Evolutionary conservation across 306 rosid species (phyloP).

Genomic region (Ceratonia siliqua): DNA sequence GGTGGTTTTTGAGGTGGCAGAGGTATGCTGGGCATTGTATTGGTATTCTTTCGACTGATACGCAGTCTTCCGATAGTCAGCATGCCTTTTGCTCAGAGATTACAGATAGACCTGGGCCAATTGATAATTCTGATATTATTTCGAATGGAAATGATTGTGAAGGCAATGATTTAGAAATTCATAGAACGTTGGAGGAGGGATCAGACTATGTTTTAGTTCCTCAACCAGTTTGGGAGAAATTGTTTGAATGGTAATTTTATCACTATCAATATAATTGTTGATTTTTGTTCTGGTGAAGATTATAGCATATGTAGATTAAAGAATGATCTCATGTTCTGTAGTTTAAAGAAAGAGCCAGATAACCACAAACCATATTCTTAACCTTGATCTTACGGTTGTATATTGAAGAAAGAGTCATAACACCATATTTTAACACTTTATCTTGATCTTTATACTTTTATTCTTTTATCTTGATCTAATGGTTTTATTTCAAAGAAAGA

Average conservation of each 20-base stretch:
- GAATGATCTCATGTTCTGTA: slow-evolving; percentile 12
- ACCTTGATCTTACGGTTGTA: slow-evolving; percentile 11
- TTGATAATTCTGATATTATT: slow-evolving; percentile 88
- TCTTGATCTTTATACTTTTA: too few species aligned
- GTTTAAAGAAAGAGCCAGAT: slow-evolving; percentile 18
- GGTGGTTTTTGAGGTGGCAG: slow-evolving; percentile 94
- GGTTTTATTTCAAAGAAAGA: too few species aligned
- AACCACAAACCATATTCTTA: slow-evolving; percentile 15
- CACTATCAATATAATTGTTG: background rate
- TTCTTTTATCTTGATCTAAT: too few species aligned
- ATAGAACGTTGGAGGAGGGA: slow-evolving; percentile 66
- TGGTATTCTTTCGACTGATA: slow-evolving; percentile 48
- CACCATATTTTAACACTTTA: slow-evolving; percentile 11
- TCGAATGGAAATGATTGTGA: slow-evolving; percentile 44
- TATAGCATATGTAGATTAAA: background rate
- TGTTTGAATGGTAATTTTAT: slow-evolving; percentile 67
- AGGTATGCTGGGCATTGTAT: slow-evolving; percentile 61
- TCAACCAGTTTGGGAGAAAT: slow-evolving; percentile 83
- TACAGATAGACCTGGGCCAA: slow-evolving; percentile 77
- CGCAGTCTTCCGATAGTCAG: slow-evolving; percentile 53
- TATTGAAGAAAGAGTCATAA: background rate
- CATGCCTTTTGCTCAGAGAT: slow-evolving; percentile 38
- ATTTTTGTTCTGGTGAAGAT: slow-evolving; percentile 16
- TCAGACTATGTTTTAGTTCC: slow-evolving; percentile 84
- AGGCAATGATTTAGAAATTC: slow-evolving; percentile 53